Conservation (phyloP, 805 yeast species). For the Wickerhamiella kurtzmanii region DNA sequence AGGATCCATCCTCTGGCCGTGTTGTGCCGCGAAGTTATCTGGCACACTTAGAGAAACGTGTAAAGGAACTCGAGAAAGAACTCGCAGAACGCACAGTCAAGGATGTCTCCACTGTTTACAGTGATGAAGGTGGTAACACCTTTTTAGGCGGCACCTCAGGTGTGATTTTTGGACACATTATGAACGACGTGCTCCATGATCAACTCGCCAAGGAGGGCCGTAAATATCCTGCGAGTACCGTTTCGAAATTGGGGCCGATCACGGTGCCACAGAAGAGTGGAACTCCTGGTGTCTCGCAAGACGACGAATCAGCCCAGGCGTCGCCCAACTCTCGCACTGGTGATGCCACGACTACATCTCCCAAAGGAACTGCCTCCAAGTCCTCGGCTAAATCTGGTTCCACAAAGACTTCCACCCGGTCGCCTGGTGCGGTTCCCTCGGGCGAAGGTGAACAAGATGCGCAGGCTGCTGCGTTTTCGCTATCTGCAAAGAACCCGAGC, state of each 20-base stretch:
- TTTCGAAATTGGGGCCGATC: background rate
- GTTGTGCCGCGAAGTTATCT: conserved; percentile 67
- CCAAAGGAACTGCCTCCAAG: background rate
- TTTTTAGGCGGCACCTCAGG: conserved; percentile 12
- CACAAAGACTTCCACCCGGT: background rate
- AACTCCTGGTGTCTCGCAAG: background rate
- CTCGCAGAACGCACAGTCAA: conserved; percentile 31
- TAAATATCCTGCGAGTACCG: background rate
- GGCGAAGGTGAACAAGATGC: background rate
- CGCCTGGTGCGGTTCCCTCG: background rate
- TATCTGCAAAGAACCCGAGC: conserved; percentile 15
- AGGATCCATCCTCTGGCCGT: conserved; percentile 81
- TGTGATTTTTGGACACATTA: conserved; percentile 9
- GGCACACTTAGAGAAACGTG: conserved; percentile 52
- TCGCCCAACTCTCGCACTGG: too few species aligned
- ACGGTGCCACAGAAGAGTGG: background rate
- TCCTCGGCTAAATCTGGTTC: background rate
- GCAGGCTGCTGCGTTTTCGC: background rate
- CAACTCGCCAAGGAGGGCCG: conserved; percentile 9
- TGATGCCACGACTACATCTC: too few species aligned
- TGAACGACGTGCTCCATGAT: conserved; percentile 9
- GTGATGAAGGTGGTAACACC: background rate
- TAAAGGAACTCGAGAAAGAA: conserved; percentile 41
- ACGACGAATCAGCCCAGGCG: background rate
- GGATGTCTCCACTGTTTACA: conserved; percentile 14